These are phyloP conservation scores for Danielia reshetovae DNA, from an alignment of 805 yeast genomes.

Conservation along the genomic window DNA sequence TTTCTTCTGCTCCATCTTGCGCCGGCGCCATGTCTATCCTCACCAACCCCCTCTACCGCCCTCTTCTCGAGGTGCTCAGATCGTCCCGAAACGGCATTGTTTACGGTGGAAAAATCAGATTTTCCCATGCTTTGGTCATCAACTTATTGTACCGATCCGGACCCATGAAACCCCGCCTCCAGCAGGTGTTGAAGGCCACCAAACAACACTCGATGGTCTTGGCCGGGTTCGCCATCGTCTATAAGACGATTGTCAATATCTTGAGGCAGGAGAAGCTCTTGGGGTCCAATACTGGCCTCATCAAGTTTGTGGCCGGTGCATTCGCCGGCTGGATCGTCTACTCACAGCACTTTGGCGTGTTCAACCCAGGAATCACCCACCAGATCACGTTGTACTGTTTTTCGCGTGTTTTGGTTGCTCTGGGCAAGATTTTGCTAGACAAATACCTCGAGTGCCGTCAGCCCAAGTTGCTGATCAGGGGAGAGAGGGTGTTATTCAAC, in stretches of 20 bases:
- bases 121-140: constrained; percentile 63
- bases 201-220: constrained; percentile 52
- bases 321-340: constrained; percentile 42
- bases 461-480: constrained; percentile 25
- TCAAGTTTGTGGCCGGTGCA: constrained; percentile 38
- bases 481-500: constrained; percentile 16
- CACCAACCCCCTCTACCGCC: constrained; percentile 21
- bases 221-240: constrained; percentile 53
- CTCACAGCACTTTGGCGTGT: constrained; percentile 40
- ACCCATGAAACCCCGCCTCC: constrained; percentile 41
- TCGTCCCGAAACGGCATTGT: constrained; percentile 47
- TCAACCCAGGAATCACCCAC: constrained; percentile 53
- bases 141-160: constrained; percentile 53
- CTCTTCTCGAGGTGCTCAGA: constrained; percentile 32
- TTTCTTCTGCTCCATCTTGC: constrained; percentile 3
- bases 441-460: constrained; percentile 32
- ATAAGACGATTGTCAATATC: constrained; percentile 37
- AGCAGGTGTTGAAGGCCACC: constrained; percentile 48
- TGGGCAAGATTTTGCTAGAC: constrained; percentile 50
- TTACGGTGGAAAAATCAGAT: constrained; percentile 59
- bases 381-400: constrained; percentile 73
- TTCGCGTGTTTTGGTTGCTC: constrained; percentile 61
- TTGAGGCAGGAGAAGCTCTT: constrained; percentile 30
- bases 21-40: constrained; percentile 15
- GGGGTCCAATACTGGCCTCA: constrained; percentile 27